These are phyloP conservation scores for Stereocaulon alpinum DNA, from an alignment of 495 filamentous ascomycete genomes.

Conservation along the genomic window DNA sequence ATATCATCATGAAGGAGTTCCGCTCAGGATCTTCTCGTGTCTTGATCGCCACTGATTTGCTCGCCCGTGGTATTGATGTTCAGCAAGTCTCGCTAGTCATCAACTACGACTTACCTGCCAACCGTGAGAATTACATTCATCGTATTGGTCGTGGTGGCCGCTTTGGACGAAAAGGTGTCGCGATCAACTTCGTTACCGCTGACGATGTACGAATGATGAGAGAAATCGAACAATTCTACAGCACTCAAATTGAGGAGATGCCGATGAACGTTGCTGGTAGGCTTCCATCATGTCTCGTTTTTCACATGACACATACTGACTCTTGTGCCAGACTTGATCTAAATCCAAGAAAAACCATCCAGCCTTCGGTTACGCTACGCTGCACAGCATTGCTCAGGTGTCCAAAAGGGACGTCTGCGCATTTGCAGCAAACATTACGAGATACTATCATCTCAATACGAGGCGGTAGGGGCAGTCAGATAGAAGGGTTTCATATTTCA, in stretches of 20 bases:
- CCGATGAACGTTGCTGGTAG: conserved; percentile 50
- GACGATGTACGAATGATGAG: conserved; percentile 99
- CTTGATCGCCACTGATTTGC: conserved; percentile 91
- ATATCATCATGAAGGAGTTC: conserved; percentile 99
- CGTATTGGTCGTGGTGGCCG: conserved; percentile 96
- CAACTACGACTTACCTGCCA: conserved; percentile 98
- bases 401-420: conserved; percentile 2
- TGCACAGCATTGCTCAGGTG: conserved; percentile 8
- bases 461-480: neutral
- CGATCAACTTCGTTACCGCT: conserved; percentile 99
- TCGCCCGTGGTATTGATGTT: conserved; percentile 98
- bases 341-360: conserved; percentile 12
- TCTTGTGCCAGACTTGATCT: conserved; percentile 40
- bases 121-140: conserved; percentile 99
- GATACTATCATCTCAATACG: neutral
- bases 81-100: conserved; percentile 99
- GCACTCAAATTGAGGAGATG: conserved; percentile 54
- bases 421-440: conserved; percentile 2
- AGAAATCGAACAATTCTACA: conserved; percentile 75
- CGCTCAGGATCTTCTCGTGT: conserved; percentile 94
- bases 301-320: conserved; percentile 4
- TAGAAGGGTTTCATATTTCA: conserved; percentile 5
- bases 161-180: conserved; percentile 99
- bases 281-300: conserved; percentile 2
- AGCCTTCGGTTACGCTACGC: neutral